A percentile compares a stretch with the other conserved stretches of the same genome.
These are phyloP conservation scores for Cytospora leucostoma DNA, from an alignment of 2,329 filamentous ascomycete genomes.

Conservation along the genomic window DNA sequence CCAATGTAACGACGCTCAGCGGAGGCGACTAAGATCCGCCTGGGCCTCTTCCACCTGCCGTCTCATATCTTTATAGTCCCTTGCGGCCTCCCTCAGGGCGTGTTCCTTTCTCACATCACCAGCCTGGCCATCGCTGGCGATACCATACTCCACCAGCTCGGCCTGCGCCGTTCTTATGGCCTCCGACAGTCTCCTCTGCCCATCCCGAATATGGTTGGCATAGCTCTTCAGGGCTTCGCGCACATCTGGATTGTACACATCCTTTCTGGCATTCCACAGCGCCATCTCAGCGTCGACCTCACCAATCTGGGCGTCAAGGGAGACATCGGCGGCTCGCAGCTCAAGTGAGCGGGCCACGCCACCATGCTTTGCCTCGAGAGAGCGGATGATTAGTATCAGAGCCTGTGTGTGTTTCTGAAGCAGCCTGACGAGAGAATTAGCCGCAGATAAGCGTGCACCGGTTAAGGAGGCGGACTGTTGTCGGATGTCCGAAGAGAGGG, in stretches of 20 bases:
- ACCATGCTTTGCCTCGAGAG: constrained; percentile 58
- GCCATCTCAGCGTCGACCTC: constrained; percentile 42
- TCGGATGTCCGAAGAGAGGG: constrained; percentile 40
- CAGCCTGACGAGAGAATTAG: constrained; percentile 41
- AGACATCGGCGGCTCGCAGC: constrained; percentile 49
- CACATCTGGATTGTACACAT: constrained; percentile 50
- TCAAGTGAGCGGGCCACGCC: constrained; percentile 52
- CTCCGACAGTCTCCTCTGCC: constrained; percentile 48
- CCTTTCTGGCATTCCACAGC: constrained; percentile 39
- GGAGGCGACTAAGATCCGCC: constrained; percentile 43
- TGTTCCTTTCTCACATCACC: constrained; percentile 45
- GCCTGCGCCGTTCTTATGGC: constrained; percentile 43
- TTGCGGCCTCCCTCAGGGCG: constrained; percentile 55
- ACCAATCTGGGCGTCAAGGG: constrained; percentile 46
- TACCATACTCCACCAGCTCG: constrained; percentile 54
- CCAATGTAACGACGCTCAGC: background rate
- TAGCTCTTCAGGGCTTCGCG: constrained; percentile 49
- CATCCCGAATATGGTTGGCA: constrained; percentile 50
- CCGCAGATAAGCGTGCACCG: constrained; percentile 42
- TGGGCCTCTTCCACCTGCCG: constrained; percentile 52
- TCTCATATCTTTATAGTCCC: constrained; percentile 52
- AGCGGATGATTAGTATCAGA: constrained; percentile 47
- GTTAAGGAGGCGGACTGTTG: constrained; percentile 40
- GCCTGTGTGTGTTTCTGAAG: constrained; percentile 44
- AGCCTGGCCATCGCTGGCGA: constrained; percentile 35